These are phyloP conservation scores for Starmerella stigmatis DNA, from an alignment of 805 yeast species.

Conservation along the genomic window DNA sequence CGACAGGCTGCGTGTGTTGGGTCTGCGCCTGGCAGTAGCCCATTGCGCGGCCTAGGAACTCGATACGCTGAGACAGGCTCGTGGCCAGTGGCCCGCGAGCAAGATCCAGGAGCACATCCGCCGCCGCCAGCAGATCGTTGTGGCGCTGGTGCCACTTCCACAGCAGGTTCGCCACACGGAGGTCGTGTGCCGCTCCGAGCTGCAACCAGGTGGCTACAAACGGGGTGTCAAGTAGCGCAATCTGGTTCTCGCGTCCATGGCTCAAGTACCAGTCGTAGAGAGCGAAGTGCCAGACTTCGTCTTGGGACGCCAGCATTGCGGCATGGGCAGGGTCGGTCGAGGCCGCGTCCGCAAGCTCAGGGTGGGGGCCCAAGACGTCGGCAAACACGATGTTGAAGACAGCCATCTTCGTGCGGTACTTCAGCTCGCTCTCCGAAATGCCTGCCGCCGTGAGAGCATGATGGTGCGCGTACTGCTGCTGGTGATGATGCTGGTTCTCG, in stretches of 20 bases:
- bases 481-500: not conserved
- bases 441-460: not conserved
- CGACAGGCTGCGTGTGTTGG: conserved; percentile 62
- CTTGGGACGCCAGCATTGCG: conserved; percentile 61
- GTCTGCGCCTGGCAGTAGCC: conserved; percentile 85
- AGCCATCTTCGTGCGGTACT: conserved; percentile 44
- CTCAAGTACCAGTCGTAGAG: conserved; percentile 85
- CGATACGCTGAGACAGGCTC: conserved; percentile 63
- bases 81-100: conserved; percentile 64
- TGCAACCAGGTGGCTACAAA: conserved; percentile 67
- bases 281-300: conserved; percentile 81
- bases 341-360: conserved; percentile 44
- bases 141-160: conserved; percentile 85
- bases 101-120: conserved; percentile 60
- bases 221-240: conserved; percentile 72
- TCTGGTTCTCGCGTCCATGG: conserved; percentile 64
- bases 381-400: conserved; percentile 65
- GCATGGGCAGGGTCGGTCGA: conserved; percentile 56
- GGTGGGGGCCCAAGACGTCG: conserved; percentile 46
- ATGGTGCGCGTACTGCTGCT: not conserved
- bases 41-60: conserved; percentile 79
- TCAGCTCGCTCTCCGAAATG: conserved; percentile 27
- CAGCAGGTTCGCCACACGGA: conserved; percentile 67
- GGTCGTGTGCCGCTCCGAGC: conserved; percentile 38
- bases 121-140: conserved; percentile 72